These are phyloP conservation scores for Aquilaria yunnanensis DNA, from an alignment of 345 rosid species.

Conservation along the genomic window DNA sequence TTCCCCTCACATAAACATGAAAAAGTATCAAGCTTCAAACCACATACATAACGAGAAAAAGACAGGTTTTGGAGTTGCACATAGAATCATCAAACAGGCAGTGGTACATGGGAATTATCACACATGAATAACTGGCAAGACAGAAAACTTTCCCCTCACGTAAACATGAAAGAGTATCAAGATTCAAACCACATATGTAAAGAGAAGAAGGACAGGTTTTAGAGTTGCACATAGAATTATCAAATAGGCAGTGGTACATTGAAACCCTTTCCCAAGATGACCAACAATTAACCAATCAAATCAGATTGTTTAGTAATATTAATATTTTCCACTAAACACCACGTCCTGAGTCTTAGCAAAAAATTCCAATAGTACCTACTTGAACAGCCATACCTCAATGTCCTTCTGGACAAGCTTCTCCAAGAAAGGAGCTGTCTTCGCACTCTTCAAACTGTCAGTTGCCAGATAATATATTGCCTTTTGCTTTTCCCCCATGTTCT, in stretches of 20 bases:
- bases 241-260: too few species aligned
- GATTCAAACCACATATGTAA: too few species aligned
- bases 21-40: too few species aligned
- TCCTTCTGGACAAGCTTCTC: slow-evolving; percentile 90
- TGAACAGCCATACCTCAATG: slow-evolving; percentile 55
- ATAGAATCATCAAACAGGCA: too few species aligned
- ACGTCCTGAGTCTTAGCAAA: not conserved
- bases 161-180: too few species aligned
- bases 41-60: too few species aligned
- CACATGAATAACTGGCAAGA: not conserved
- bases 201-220: too few species aligned
- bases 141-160: too few species aligned
- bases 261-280: not conserved
- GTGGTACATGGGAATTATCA: too few species aligned
- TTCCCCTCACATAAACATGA: too few species aligned
- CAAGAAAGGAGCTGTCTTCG: slow-evolving; percentile 89
- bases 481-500: slow-evolving; percentile 94
- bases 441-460: slow-evolving; percentile 90
- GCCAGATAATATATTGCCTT: slow-evolving; percentile 95
- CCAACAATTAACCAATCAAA: not conserved
- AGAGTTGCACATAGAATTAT: too few species aligned
- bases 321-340: not conserved
- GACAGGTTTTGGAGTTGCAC: too few species aligned
- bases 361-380: not conserved
- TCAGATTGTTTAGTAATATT: not conserved